Conservation (phyloP, 176 grass and related monocot species). For the Oryza glumipatula region DNA sequence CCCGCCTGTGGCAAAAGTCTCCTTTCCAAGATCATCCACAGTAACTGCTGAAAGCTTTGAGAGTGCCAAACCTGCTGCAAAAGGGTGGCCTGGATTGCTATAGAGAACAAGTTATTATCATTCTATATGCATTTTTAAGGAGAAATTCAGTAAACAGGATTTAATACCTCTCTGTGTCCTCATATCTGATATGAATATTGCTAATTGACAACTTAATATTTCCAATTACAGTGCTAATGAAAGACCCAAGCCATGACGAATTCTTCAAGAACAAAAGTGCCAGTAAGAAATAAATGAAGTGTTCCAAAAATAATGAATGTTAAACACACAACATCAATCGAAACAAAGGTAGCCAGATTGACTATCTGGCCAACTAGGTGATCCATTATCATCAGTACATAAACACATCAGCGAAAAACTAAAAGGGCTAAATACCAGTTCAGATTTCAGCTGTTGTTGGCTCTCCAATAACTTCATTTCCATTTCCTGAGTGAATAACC, state of each 20-base stretch:
- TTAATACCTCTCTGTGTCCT: conserved; percentile 88
- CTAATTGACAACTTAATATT: conserved; percentile 95
- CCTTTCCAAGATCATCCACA: conserved; percentile 83
- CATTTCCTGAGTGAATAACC: conserved; percentile 68
- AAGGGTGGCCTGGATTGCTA: conserved; percentile 98
- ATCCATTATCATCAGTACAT: conserved; percentile 18
- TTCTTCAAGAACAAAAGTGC: conserved; percentile 58
- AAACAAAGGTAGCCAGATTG: conserved; percentile 28
- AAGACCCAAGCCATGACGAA: conserved; percentile 89
- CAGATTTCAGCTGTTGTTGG: conserved; percentile 81
- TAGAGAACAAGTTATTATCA: conserved; percentile 50
- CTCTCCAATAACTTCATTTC: conserved; percentile 91
- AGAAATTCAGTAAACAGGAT: conserved; percentile 36
- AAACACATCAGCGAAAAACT: background rate
- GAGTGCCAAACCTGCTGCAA: conserved; percentile 83
- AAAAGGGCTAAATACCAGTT: conserved; percentile 57
- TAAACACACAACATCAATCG: conserved; percentile 20
- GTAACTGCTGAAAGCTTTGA: conserved; percentile 89
- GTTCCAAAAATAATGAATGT: background rate
- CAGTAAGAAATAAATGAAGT: conserved; percentile 33
- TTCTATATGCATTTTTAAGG: conserved; percentile 32
- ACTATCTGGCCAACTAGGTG: conserved; percentile 29
- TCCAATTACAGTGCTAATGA: conserved; percentile 90
- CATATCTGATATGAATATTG: conserved; percentile 98
- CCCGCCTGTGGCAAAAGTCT: conserved; percentile 92